Base-by-base conservation (phyloP, 2,329 filamentous ascomycete species). In the Aspergillus sp. region DNA sequence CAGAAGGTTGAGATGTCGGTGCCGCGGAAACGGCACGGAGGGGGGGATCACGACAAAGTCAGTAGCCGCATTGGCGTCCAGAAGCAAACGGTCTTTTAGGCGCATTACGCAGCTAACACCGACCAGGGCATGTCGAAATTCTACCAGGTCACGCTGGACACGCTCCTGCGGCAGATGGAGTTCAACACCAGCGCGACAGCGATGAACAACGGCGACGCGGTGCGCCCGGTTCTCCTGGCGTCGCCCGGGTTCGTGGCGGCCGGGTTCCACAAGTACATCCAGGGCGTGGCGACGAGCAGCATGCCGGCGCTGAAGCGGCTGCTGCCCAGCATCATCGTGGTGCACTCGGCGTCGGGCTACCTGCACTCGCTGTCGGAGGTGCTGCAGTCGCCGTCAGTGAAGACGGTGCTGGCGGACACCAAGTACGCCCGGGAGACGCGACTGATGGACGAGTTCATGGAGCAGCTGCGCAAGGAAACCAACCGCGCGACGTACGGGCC, bases 401-500 rank as follows among this genome's bases (percentile, higher is more conserved):
- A 88, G 47, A 81, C 82, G 1, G 87, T 88, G 58, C 84, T 97
- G 64, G 86, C 87, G 55, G 86, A 97, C 68, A 94, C 91, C 58
- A 94, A 93, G 65, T 97, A 94, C 68, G 87, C 89, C 2, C 84
- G 86, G 55, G 92, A 97, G 72, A 91, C 91, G 1, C 82, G 81
- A 34, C 79, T 90, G 55, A 91, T 99, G 85, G 91, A 97, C 64
- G 83, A 86, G 42, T 91, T 97, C 67, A 85, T 88, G 62, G 82
- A 86, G 0, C 78, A 89, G 55, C 77, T 99, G 54, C 86, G 92
- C 47, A 84, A 84, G 54, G 92, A 97, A 57, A 92, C 97, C 59
- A 89, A 89, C 2, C 84, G 88, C 52, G 93, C 92, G 2, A 96
- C 92, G 81, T 99, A 99, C 71, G 94, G 94, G 0, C 84, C 88